Base-by-base conservation (phyloP, 768 basidiomycete species). In the Tricholomella constricta region DNA sequence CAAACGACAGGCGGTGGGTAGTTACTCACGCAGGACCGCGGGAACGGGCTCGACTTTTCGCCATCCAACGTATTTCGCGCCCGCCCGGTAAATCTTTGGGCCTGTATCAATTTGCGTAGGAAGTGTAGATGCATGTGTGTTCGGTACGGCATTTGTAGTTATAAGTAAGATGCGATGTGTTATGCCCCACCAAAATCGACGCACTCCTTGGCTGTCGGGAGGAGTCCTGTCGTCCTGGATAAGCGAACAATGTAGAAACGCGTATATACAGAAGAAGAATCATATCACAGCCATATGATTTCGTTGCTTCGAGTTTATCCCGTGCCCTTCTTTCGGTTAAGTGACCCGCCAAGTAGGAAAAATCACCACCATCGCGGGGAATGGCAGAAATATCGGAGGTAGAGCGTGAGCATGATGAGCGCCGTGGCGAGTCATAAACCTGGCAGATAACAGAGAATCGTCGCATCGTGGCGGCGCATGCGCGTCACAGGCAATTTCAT, bases 21-120 rank as follows among this genome's bases (percentile, higher is more conserved):
- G 36, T 46, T 45, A 67, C 63, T 51, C 63, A 63, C 63, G 61
- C 48, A 54, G 31, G 38, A 57, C 58, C 59, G 63, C 61, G 62
- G 57, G 62, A 63, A 51, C 19, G 6, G 26, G 32, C 19, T 48
- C 31, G 35, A 40, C 29, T n/a, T 3, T 20, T 37, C 36, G 14
- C 36, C 20, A 4, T 26, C 15, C 12, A 7, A 26, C 25, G 35
- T 10, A 37, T 25, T n/a, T 4, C 29, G 6, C 20, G 45, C 34
- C 4, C 19, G 6, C 3, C 27, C 26, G 26, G 44, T 15, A 45
- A 10, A 45, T 45, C 11, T 36, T 12, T 11, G 41, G 19, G 26
- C 47, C 32, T 12, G 23, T 26, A 45, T 47, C 36, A 43, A 19
- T 9, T 17, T 23, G 32, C 35, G 40, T 42, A 12, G 36, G 14